phyloP scores from a whole-genome alignment of 106 monocot genomes.

The Posidonia australis region DNA sequence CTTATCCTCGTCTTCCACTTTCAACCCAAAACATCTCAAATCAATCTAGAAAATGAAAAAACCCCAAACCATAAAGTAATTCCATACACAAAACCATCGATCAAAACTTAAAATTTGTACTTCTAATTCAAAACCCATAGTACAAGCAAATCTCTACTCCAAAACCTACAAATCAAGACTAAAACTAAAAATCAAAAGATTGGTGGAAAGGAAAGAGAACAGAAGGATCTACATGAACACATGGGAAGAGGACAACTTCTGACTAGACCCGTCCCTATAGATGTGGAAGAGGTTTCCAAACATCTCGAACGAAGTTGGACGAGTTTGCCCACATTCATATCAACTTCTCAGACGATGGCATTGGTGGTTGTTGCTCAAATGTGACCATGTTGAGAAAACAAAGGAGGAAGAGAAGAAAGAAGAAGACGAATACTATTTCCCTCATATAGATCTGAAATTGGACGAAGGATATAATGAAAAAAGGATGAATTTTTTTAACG shows the following conservation, averaged over 20 bases:
- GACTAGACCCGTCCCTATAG: slow-evolving; percentile 19
- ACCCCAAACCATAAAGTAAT: not conserved
- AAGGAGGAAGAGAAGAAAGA: too few relatives aligned
- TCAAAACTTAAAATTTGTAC: not conserved
- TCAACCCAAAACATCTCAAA: not conserved
- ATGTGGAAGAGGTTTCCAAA: slow-evolving; percentile 38
- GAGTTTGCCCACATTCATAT: too few relatives aligned
- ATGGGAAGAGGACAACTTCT: slow-evolving; percentile 3
- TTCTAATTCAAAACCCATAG: too few relatives aligned
- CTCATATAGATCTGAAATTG: too few relatives aligned
- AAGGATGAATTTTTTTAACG: too few relatives aligned
- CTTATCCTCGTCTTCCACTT: too few relatives aligned
- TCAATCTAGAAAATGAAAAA: not conserved
- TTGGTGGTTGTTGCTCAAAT: too few relatives aligned
- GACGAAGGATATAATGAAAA: too few relatives aligned
- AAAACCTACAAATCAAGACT: not conserved
- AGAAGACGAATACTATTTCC: too few relatives aligned
- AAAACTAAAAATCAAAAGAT: not conserved
- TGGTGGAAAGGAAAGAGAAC: not conserved
- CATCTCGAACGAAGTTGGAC: slow-evolving; percentile 13
- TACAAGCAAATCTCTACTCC: not conserved
- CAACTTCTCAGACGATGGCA: too few relatives aligned
- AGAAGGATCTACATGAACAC: slow-evolving; percentile 26
- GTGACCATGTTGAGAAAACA: too few relatives aligned
- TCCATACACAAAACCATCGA: not conserved